Conservation (phyloP, 495 filamentous ascomycete species). For the Daldinia caldariorum region DNA sequence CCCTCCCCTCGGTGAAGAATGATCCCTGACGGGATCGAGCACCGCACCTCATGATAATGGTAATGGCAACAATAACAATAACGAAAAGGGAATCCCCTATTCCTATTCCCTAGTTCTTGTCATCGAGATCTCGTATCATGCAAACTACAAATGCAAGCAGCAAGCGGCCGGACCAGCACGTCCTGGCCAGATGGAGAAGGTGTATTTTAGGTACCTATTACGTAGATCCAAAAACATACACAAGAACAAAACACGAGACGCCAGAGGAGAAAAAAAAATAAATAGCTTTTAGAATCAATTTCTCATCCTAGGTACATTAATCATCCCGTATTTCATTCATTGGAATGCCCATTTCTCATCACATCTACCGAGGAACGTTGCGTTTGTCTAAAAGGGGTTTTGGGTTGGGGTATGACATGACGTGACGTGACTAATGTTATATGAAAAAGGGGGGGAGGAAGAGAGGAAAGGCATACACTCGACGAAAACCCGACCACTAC, state of each 20-base stretch:
- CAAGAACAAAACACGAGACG: background rate
- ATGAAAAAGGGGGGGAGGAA: slow-evolving; percentile 17
- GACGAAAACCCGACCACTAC: slow-evolving; percentile 23
- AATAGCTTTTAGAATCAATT: slow-evolving; percentile 10
- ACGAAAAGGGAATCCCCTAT: background rate
- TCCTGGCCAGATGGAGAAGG: background rate
- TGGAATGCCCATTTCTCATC: slow-evolving; percentile 24
- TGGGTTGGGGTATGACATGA: slow-evolving; percentile 39
- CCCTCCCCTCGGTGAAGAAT: background rate
- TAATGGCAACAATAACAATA: background rate
- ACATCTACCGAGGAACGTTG: slow-evolving; percentile 29
- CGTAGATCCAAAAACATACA: slow-evolving; percentile 9
- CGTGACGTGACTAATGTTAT: slow-evolving; percentile 17
- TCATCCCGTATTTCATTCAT: slow-evolving; percentile 27
- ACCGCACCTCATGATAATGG: too few relatives aligned
- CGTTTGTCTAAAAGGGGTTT: slow-evolving; percentile 28
- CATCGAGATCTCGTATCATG: slow-evolving; percentile 2
- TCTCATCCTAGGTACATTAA: slow-evolving; percentile 41
- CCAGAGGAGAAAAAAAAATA: background rate
- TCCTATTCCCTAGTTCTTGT: background rate
- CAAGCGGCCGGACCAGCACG: background rate
- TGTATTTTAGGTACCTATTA: background rate
- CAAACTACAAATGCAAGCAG: background rate
- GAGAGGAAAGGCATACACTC: slow-evolving; percentile 23
- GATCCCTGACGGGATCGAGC: background rate